phyloP scores from a whole-genome alignment of 495 filamentous ascomycete genomes.

The Copromyces sp. region DNA sequence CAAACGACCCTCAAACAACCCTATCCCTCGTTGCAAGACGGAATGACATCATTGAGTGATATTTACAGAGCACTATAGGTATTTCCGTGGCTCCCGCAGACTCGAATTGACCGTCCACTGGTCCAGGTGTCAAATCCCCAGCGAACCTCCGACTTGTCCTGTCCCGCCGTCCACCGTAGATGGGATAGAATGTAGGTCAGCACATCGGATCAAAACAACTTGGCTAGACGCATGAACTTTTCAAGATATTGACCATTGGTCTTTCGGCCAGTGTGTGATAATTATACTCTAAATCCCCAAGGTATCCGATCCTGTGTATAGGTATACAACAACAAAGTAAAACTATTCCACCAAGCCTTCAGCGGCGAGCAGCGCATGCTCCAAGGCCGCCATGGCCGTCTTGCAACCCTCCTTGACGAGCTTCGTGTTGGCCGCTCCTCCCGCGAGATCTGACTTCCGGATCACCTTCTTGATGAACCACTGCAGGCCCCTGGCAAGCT shows the following conservation, averaged over 20 bases:
- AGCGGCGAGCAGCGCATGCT: conserved; percentile 32
- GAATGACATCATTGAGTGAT: neutral
- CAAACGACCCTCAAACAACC: neutral
- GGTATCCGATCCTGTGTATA: neutral
- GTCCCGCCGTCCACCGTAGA: neutral
- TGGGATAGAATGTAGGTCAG: neutral
- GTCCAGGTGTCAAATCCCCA: neutral
- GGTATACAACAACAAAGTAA: neutral
- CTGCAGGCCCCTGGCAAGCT: conserved; percentile 59
- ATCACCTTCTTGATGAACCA: conserved; percentile 74
- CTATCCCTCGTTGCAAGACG: neutral
- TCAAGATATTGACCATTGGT: neutral
- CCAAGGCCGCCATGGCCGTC: conserved; percentile 49
- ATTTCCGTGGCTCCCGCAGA: neutral
- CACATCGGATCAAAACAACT: neutral
- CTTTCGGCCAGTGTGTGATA: neutral
- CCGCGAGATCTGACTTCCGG: conserved; percentile 60
- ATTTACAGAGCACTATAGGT: neutral
- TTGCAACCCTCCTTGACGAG: conserved; percentile 62
- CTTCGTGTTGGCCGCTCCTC: conserved; percentile 48
- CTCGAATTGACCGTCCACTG: neutral
- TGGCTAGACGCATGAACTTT: neutral
- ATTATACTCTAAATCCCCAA: neutral
- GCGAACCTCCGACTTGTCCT: neutral
- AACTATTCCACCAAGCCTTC: conserved; percentile 4